Conservation (phyloP, 495 filamentous ascomycete species). For the Hypomontagnella monticulosa region DNA sequence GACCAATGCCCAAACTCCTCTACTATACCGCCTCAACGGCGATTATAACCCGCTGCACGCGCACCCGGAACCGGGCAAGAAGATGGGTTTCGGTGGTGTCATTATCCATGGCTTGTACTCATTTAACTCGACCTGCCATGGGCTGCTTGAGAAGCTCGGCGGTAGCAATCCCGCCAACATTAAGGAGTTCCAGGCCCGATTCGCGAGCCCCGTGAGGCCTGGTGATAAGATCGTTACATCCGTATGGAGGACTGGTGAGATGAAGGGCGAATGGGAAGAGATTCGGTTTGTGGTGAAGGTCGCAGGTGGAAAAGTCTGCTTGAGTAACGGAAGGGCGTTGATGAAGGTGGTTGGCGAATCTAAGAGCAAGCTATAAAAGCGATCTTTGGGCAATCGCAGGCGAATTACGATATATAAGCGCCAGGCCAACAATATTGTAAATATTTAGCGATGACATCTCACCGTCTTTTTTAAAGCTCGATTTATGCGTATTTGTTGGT, state of each 20-base stretch:
- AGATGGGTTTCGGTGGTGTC: conserved; percentile 89
- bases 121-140: conserved; percentile 84
- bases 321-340: conserved; percentile 85
- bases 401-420: too few species aligned
- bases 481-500: not conserved
- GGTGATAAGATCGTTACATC: conserved; percentile 75
- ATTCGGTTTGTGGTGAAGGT: conserved; percentile 78
- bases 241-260: conserved; percentile 71
- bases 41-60: conserved; percentile 94
- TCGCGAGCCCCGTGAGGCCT: conserved; percentile 82
- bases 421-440: too few species aligned
- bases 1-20: conserved; percentile 73
- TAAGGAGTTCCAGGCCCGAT: conserved; percentile 86
- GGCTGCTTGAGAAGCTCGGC: conserved; percentile 75
- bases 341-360: conserved; percentile 68
- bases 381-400: too few species aligned
- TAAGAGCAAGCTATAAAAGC: conserved; percentile 71
- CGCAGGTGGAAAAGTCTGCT: conserved; percentile 76
- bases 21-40: conserved; percentile 84
- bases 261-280: conserved; percentile 79
- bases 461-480: conserved; percentile 22
- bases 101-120: conserved; percentile 91
- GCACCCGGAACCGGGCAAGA: conserved; percentile 79
- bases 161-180: conserved; percentile 80
- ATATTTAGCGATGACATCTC: too few species aligned